Evolutionary conservation across 768 basidiomycete genomes (phyloP), one percentile per base, ranked within the genome.

Genomic region (Gelatoporia subvermispora): DNA sequence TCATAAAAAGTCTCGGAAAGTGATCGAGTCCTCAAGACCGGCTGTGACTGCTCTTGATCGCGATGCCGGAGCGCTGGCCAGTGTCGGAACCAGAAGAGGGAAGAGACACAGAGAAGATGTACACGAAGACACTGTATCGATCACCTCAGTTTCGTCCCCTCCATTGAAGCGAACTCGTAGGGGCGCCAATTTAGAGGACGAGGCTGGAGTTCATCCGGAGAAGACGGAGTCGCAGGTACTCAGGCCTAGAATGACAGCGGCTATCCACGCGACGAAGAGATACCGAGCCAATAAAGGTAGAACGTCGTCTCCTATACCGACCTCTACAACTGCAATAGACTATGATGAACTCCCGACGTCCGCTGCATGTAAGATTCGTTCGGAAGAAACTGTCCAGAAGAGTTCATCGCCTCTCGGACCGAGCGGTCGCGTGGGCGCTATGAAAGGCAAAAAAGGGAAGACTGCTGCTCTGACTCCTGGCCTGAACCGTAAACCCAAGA

Each of bases 311-410:
- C 62, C 69, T 17, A 36, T 35, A 3, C 47, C 48, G 13, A 25
- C 45, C 16, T 45, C 35, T 45, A 41, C 43, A 2, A 49, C 46
- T 4, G 37, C 28, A 17, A 47, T 67, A 31, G 62, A 71, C 47
- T 66, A 64, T 35, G 68, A 72, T 40, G 64, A 65, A 41, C 59
- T 65, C 40, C 66, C 68, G 21, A 55, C 55, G 8, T 31, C 28
- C 28, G 13, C 13, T 16, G 16, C 37, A 38, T 8, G 8, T 38
- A 38, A 16, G 37, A 38, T 8, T 16, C 7, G n/a, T 5, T 7
- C 15, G 37, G n/a, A 38, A 7, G 20, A 38, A 7, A 8, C 37
- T 38, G 37, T 13, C 7, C 28, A 31, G 28, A 31, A 13, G 28
- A 31, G 28, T 13, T 31, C 28, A 5, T 31, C 28, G 28, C 28